Evolutionary conservation across 345 rosid genomes (phyloP).

Genomic region (Cardamine chenopodiifolia): DNA sequence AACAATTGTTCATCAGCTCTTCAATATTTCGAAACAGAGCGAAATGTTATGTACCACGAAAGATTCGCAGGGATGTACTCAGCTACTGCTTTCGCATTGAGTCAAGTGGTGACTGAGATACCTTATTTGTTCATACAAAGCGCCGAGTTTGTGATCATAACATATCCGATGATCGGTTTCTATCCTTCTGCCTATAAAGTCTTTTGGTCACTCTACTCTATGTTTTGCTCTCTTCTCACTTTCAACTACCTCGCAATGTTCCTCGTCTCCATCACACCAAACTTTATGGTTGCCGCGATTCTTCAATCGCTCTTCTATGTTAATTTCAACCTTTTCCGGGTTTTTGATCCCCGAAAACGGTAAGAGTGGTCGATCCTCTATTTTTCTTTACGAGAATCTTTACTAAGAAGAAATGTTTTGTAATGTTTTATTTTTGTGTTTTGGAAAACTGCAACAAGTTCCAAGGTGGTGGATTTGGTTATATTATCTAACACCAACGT

Average conservation of each 20-base stretch:
- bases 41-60: slow-evolving; percentile 73
- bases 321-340: slow-evolving; percentile 57
- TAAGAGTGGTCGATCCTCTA: slow-evolving; percentile 44
- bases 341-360: slow-evolving; percentile 68
- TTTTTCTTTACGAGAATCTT: not conserved
- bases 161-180: slow-evolving; percentile 80
- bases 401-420: not conserved
- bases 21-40: slow-evolving; percentile 56
- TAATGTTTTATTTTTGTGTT: slow-evolving; percentile 5
- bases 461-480: slow-evolving; percentile 91
- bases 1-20: slow-evolving; percentile 70
- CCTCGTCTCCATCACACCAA: slow-evolving; percentile 68
- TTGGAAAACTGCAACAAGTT: slow-evolving; percentile 51
- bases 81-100: slow-evolving; percentile 64
- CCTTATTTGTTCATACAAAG: slow-evolving; percentile 63
- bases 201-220: slow-evolving; percentile 67
- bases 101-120: slow-evolving; percentile 72
- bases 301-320: slow-evolving; percentile 51
- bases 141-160: slow-evolving; percentile 45
- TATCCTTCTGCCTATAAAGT: slow-evolving; percentile 56
- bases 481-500: slow-evolving; percentile 65
- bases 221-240: slow-evolving; percentile 56
- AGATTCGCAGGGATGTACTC: slow-evolving; percentile 91
- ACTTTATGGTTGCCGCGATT: slow-evolving; percentile 58
- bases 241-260: slow-evolving; percentile 77